These are phyloP conservation scores for Zarea fungicola DNA, from an alignment of 2,329 filamentous ascomycete species.

Conservation along the genomic window DNA sequence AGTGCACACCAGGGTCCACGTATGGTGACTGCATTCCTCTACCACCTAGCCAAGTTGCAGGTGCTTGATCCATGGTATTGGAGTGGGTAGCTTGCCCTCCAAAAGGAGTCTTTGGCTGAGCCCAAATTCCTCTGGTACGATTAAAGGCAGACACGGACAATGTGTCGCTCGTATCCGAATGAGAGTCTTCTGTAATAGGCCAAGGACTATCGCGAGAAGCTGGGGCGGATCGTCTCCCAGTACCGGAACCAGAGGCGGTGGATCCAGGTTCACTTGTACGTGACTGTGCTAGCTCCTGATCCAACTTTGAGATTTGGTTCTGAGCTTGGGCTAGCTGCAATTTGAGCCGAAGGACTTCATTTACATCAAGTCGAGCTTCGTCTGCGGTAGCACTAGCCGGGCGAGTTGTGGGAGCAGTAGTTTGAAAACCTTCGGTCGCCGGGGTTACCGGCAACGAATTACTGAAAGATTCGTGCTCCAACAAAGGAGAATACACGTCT, in stretches of 20 bases:
- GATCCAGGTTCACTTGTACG: constrained; percentile 53
- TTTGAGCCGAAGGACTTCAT: constrained; percentile 64
- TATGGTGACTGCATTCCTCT: constrained; percentile 35
- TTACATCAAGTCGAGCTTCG: constrained; percentile 35
- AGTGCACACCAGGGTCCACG: constrained; percentile 33
- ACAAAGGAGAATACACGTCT: constrained; percentile 25
- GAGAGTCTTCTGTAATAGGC: constrained; percentile 48
- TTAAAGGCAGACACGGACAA: constrained; percentile 47
- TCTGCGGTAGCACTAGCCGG: constrained; percentile 47
- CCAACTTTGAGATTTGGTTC: constrained; percentile 64
- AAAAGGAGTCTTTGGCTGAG: constrained; percentile 40
- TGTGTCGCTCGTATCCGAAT: constrained; percentile 53
- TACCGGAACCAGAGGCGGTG: constrained; percentile 19
- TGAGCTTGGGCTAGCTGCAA: constrained; percentile 66
- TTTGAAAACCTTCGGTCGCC: constrained; percentile 49
- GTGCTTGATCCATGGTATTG: constrained; percentile 31
- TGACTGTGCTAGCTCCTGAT: constrained; percentile 63
- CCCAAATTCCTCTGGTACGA: constrained; percentile 53
- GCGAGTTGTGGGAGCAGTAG: constrained; percentile 44
- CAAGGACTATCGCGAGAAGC: constrained; percentile 42
- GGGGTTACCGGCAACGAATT: constrained; percentile 60
- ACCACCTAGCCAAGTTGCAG: constrained; percentile 40
- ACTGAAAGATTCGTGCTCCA: constrained; percentile 48
- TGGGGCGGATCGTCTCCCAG: constrained; percentile 18
- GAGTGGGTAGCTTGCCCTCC: constrained; percentile 29